phyloP scores from a whole-genome alignment of 352 stramenopile species.

The Phytophthora tubulina region DNA sequence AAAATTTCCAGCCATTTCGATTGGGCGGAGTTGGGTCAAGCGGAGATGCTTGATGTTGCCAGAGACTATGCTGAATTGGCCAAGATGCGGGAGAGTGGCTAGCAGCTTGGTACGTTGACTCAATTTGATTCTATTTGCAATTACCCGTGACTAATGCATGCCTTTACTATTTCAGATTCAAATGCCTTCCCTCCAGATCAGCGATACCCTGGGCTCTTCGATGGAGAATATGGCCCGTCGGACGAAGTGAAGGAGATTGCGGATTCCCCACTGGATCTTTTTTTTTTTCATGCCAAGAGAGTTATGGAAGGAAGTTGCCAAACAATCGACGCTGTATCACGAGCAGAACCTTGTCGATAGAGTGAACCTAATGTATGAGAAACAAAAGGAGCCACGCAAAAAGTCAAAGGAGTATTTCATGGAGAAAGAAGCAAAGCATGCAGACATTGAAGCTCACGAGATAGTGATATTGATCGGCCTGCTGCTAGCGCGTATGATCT shows the following conservation, averaged over 20 bases:
- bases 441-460: slow-evolving; percentile 3
- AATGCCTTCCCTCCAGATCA: neutral
- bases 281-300: neutral
- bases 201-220: neutral
- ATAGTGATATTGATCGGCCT: neutral
- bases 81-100: too few species aligned
- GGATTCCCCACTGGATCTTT: neutral
- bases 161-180: neutral
- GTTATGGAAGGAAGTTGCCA: neutral
- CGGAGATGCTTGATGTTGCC: too few species aligned
- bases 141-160: too few species aligned
- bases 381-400: slow-evolving; percentile 1
- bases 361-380: slow-evolving; percentile 1
- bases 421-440: neutral
- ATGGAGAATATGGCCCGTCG: neutral
- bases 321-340: neutral
- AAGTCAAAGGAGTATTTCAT: slow-evolving; percentile 1
- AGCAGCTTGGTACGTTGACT: too few species aligned
- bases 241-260: neutral
- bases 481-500: slow-evolving; percentile 3
- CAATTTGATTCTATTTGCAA: too few species aligned
- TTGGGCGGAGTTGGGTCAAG: too few species aligned
- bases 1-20: too few species aligned
- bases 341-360: neutral
- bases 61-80: too few species aligned